These are phyloP conservation scores for Neurospora sp. DNA, from an alignment of 495 filamentous ascomycete genomes.

Conservation along the genomic window DNA sequence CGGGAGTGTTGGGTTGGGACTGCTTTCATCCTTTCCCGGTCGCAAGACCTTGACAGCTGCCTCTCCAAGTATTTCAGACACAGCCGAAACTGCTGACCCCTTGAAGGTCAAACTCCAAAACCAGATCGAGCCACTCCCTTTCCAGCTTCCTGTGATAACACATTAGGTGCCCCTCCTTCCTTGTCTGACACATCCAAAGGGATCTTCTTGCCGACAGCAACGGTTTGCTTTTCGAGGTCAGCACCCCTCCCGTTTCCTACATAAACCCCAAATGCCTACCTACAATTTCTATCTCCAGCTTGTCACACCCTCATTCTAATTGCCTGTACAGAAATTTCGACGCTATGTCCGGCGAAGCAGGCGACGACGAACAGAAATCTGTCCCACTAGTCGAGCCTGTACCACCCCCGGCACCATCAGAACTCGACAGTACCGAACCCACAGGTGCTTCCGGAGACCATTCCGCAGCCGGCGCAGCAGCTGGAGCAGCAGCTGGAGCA, in stretches of 20 bases:
- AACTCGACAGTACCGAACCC: background rate
- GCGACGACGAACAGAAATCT: background rate
- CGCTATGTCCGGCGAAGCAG: background rate
- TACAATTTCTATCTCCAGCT: background rate
- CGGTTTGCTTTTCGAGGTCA: background rate
- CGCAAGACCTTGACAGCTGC: background rate
- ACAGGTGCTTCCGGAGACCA: background rate
- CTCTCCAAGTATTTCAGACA: constrained; percentile 4
- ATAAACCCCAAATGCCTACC: background rate
- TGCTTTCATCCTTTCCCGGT: background rate
- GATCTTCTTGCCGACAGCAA: background rate
- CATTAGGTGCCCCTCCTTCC: background rate
- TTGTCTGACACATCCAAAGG: background rate
- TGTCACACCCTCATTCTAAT: background rate
- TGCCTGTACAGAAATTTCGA: background rate
- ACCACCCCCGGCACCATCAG: background rate
- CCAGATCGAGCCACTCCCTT: background rate
- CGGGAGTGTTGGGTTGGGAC: background rate
- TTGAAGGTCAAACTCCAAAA: background rate
- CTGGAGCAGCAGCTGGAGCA: background rate
- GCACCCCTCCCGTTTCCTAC: background rate
- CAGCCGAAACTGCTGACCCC: background rate
- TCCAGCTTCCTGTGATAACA: background rate
- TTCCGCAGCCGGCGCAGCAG: background rate
- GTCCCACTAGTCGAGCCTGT: background rate